These are phyloP conservation scores for Neofusicoccum cordaticola DNA, from an alignment of 2,329 filamentous ascomycete species.

Conservation along the genomic window DNA sequence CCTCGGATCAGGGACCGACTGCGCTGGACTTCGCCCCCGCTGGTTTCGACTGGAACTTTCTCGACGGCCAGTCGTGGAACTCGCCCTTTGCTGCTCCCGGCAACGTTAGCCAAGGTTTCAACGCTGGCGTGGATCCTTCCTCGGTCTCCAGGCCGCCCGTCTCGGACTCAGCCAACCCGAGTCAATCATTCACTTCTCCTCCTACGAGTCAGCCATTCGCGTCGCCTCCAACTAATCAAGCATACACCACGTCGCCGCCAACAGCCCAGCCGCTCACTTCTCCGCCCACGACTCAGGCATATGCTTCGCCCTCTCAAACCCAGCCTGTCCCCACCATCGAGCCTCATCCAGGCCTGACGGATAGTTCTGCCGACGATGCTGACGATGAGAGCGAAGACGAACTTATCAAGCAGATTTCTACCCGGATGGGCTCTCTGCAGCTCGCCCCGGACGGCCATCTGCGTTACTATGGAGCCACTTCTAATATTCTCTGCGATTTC, in stretches of 20 bases:
- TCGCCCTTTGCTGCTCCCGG: neutral
- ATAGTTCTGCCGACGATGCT: slow-evolving; percentile 13
- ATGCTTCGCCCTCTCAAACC: neutral
- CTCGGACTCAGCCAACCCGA: neutral
- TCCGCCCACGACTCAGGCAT: slow-evolving; percentile 8
- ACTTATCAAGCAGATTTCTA: slow-evolving; percentile 17
- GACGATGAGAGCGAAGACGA: slow-evolving; percentile 18
- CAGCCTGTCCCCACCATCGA: slow-evolving; percentile 6
- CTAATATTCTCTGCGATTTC: slow-evolving; percentile 17
- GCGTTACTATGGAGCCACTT: slow-evolving; percentile 17
- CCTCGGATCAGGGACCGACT: slow-evolving; percentile 9
- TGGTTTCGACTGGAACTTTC: slow-evolving; percentile 18
- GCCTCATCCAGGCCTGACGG: slow-evolving; percentile 4
- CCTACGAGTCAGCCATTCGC: neutral
- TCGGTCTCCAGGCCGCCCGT: slow-evolving; percentile 2
- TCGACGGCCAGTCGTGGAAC: slow-evolving; percentile 11
- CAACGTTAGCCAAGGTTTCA: slow-evolving; percentile 9
- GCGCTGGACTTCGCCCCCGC: slow-evolving; percentile 9
- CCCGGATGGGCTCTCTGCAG: slow-evolving; percentile 16
- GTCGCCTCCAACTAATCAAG: neutral
- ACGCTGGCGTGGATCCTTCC: slow-evolving; percentile 3
- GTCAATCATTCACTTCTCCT: slow-evolving; percentile 4
- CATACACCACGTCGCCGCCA: slow-evolving; percentile 9
- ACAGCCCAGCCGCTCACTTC: neutral
- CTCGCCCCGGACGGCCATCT: slow-evolving; percentile 16